These are phyloP conservation scores for Rugonectria rugulosa DNA, from an alignment of 2,329 filamentous ascomycete species.

Conservation along the genomic window DNA sequence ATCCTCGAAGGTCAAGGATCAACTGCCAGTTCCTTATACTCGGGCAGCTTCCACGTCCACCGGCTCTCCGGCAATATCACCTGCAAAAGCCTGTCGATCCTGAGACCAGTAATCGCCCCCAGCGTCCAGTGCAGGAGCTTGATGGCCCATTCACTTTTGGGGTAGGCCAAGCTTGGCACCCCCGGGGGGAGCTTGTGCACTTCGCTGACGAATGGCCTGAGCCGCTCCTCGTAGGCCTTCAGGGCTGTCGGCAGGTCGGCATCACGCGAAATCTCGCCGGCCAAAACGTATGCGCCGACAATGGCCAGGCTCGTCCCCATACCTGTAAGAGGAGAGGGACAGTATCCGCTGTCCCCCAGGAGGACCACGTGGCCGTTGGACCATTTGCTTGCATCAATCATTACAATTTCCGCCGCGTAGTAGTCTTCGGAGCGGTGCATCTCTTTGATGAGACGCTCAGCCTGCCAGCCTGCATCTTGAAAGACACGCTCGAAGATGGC, in stretches of 20 bases:
- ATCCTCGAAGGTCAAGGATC: no score
- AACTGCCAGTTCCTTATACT: no score
- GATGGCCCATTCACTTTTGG: no score
- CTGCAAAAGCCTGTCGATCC: no score
- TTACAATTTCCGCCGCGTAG: slow-evolving; percentile 53
- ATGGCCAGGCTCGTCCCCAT: slow-evolving; percentile 1
- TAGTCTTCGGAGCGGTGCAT: slow-evolving; percentile 55
- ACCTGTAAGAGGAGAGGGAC: background rate
- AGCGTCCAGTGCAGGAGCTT: no score
- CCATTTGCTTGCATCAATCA: slow-evolving; percentile 49
- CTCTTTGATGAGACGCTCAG: slow-evolving; percentile 49
- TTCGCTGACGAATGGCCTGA: background rate
- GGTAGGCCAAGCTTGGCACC: no score
- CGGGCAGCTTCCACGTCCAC: no score
- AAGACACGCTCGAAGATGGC: no score
- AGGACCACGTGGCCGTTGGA: background rate
- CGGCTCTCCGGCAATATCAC: no score
- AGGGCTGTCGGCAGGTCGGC: background rate
- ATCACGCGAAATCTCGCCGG: background rate
- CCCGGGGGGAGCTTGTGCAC: no score
- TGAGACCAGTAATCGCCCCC: no score
- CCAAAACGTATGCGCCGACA: slow-evolving; percentile 2
- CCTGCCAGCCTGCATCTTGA: slow-evolving; percentile 48
- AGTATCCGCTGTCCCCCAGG: background rate
- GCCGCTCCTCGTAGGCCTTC: background rate